Evolutionary conservation across 2,329 filamentous ascomycete species (phyloP).

Genomic region (Pyrenophora teres): DNA sequence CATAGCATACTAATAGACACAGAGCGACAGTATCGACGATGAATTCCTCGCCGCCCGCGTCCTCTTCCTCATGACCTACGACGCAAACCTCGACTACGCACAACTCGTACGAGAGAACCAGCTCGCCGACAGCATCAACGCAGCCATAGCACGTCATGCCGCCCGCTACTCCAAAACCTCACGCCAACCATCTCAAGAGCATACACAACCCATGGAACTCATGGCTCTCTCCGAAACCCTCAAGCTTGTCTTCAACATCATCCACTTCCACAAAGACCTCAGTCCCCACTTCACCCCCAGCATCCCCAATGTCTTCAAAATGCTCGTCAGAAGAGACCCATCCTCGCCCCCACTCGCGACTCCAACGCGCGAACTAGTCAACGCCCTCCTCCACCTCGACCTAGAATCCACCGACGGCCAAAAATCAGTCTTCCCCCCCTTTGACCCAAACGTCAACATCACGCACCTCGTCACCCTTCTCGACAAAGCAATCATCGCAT

Average conservation of each 20-base stretch:
- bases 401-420: constrained; percentile 56
- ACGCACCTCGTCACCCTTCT: constrained; percentile 73
- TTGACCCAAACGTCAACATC: constrained; percentile 63
- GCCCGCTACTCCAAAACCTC: constrained; percentile 50
- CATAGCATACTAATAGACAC: constrained; percentile 7
- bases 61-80: constrained; percentile 80
- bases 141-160: constrained; percentile 71
- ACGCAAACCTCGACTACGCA: constrained; percentile 69
- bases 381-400: constrained; percentile 80
- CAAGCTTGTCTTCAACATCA: constrained; percentile 88
- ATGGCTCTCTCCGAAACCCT: constrained; percentile 83
- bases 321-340: constrained; percentile 67
- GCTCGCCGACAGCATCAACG: constrained; percentile 69
- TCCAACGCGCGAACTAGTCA: constrained; percentile 73
- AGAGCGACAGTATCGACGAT: constrained; percentile 75
- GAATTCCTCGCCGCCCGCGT: constrained; percentile 85
- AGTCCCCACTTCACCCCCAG: constrained; percentile 67
- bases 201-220: constrained; percentile 66
- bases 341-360: constrained; percentile 71
- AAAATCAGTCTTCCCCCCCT: constrained; percentile 68
- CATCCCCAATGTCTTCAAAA: constrained; percentile 70
- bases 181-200: constrained; percentile 29
- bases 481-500: constrained; percentile 65
- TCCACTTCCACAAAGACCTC: constrained; percentile 71
- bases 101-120: constrained; percentile 68